These are phyloP conservation scores for Cylindrodendrum hubeiense DNA, from an alignment of 2,329 filamentous ascomycete genomes.

Conservation along the genomic window DNA sequence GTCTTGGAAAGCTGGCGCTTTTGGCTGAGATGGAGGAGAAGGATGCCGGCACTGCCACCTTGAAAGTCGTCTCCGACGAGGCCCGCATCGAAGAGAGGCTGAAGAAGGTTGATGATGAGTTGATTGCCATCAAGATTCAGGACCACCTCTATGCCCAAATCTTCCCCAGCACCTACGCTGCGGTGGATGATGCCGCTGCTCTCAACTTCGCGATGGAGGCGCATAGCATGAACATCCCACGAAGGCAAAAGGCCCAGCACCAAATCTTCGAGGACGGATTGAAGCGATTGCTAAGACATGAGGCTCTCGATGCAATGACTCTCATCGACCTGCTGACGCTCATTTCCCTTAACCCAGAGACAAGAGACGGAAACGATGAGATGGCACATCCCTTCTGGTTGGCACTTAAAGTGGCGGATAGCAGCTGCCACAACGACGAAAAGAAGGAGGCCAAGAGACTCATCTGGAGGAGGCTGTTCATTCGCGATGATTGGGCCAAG, in stretches of 20 bases:
- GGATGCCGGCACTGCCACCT: constrained; percentile 47
- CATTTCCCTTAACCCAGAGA: constrained; percentile 64
- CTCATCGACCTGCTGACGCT: constrained; percentile 85
- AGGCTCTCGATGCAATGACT: constrained; percentile 74
- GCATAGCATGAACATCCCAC: constrained; percentile 67
- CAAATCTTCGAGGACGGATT: constrained; percentile 80
- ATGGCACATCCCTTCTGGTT: constrained; percentile 79
- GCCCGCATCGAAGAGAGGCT: constrained; percentile 57
- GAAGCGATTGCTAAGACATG: constrained; percentile 76
- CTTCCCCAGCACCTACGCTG: constrained; percentile 73
- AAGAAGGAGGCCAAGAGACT: constrained; percentile 69
- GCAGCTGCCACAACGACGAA: constrained; percentile 67
- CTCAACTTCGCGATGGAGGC: constrained; percentile 80
- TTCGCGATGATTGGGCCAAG: constrained; percentile 85
- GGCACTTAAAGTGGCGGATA: constrained; percentile 73
- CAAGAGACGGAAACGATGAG: constrained; percentile 65
- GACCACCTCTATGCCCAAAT: constrained; percentile 81
- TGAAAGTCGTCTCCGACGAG: constrained; percentile 54
- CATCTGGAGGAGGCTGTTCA: constrained; percentile 90
- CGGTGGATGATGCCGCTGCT: constrained; percentile 84
- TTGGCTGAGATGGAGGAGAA: constrained; percentile 69
- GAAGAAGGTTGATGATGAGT: constrained; percentile 70
- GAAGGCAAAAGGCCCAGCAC: constrained; percentile 74
- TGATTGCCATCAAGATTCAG: constrained; percentile 82
- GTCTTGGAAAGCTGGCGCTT: constrained; percentile 84